phyloP scores from a whole-genome alignment of 1,139 yeast species.

The Taphrina wiesneri region DNA sequence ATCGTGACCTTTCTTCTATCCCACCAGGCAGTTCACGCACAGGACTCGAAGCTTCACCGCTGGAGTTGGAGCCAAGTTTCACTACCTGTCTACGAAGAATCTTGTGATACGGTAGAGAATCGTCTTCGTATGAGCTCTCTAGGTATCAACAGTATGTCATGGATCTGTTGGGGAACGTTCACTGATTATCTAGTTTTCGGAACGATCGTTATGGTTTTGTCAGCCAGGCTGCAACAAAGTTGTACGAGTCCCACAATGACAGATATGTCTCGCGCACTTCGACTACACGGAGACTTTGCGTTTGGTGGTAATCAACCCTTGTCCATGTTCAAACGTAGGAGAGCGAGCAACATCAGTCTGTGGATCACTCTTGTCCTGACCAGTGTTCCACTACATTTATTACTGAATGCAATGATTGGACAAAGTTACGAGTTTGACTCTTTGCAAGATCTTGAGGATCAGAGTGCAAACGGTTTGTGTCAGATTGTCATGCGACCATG shows the following conservation, averaged over 20 bases:
- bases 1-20: background rate
- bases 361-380: slow-evolving; percentile 13
- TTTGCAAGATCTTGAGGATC: background rate
- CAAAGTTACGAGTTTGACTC: background rate
- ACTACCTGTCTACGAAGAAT: background rate
- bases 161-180: background rate
- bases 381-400: slow-evolving; percentile 10
- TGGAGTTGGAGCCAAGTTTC: background rate
- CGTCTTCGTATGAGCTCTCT: background rate
- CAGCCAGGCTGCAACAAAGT: background rate
- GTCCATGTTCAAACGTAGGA: slow-evolving; percentile 10
- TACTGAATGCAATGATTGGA: slow-evolving; percentile 10
- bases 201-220: slow-evolving; percentile 9
- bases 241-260: slow-evolving; percentile 7
- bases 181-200: slow-evolving; percentile 2
- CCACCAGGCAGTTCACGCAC: background rate
- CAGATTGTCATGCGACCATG: slow-evolving; percentile 11
- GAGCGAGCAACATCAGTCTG: slow-evolving; percentile 1
- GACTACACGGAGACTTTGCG: background rate
- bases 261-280: slow-evolving; percentile 1
- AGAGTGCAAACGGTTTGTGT: slow-evolving; percentile 6
- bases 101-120: background rate
- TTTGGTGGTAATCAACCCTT: background rate
- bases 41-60: background rate
- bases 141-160: background rate